phyloP scores from a whole-genome alignment of 2,329 filamentous ascomycete species.

The Ascochyta rabiei region DNA sequence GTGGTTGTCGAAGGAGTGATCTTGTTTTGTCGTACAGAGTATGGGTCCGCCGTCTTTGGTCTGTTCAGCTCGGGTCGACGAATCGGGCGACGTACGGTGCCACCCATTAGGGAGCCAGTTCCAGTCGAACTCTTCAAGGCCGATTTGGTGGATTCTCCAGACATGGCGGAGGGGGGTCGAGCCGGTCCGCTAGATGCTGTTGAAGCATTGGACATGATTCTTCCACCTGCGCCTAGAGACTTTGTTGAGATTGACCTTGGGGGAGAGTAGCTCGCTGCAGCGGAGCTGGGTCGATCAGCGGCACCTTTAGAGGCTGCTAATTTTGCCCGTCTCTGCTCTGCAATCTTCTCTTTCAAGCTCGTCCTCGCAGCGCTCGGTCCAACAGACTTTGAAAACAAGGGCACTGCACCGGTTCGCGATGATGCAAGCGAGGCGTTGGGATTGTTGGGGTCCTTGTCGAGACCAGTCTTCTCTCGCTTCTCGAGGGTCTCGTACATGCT shows the following conservation, averaged over 20 bases:
- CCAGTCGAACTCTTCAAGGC: constrained; percentile 39
- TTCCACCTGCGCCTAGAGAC: constrained; percentile 31
- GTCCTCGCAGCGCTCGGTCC: constrained; percentile 56
- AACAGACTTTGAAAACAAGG: constrained; percentile 52
- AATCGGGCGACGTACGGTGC: constrained; percentile 61
- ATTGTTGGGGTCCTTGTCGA: constrained; percentile 85
- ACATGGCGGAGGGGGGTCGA: constrained; percentile 47
- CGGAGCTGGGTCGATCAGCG: constrained; percentile 63
- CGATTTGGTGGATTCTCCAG: constrained; percentile 42
- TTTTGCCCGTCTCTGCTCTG: constrained; percentile 74
- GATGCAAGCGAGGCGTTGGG: constrained; percentile 64
- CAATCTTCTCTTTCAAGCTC: constrained; percentile 80
- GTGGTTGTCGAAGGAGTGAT: constrained; percentile 55
- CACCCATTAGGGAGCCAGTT: constrained; percentile 60
- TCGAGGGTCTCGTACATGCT: constrained; percentile 83
- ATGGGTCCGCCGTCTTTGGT: constrained; percentile 62
- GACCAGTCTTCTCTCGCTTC: constrained; percentile 74
- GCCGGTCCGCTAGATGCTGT: constrained; percentile 37
- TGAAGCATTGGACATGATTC: constrained; percentile 38
- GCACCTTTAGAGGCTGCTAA: constrained; percentile 49
- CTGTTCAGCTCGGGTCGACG: constrained; percentile 54
- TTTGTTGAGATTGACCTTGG: constrained; percentile 49
- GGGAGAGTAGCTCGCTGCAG: constrained; percentile 60
- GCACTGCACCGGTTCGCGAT: constrained; percentile 55
- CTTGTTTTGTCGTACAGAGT: constrained; percentile 50